These are phyloP conservation scores for Phytophthora multivora DNA, from an alignment of 352 stramenopile species.

Conservation along the genomic window DNA sequence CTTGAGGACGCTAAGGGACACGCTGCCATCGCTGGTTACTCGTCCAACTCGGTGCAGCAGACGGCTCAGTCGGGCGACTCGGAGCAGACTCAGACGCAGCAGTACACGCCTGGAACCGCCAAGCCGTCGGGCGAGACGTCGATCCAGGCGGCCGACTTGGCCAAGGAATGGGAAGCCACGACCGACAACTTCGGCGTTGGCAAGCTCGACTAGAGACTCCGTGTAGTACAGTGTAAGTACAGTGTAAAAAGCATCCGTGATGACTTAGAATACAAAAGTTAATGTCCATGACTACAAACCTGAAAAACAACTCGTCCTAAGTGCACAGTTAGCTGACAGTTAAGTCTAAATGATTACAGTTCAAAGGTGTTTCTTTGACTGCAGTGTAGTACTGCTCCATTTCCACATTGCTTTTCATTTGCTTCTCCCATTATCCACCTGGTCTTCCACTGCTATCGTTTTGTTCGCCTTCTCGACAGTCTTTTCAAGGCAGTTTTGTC, in stretches of 20 bases:
- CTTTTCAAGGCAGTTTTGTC: too few species aligned
- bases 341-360: background rate
- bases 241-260: conserved; percentile 16
- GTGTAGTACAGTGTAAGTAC: conserved; percentile 20
- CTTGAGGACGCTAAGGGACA: conserved; percentile 18
- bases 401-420: background rate
- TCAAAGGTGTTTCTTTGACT: background rate
- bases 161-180: conserved; percentile 18
- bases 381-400: background rate
- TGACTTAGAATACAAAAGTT: conserved; percentile 25
- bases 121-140: conserved; percentile 15
- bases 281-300: conserved; percentile 7
- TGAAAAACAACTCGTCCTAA: too few species aligned
- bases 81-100: conserved; percentile 17
- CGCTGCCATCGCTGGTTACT: conserved; percentile 11
- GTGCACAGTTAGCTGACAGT: too few species aligned
- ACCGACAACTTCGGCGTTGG: conserved; percentile 24
- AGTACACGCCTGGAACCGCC: conserved; percentile 19
- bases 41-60: conserved; percentile 7
- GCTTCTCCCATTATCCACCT: conserved; percentile 1
- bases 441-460: conserved; percentile 4
- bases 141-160: conserved; percentile 15
- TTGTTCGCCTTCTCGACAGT: background rate
- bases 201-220: conserved; percentile 15
- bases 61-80: background rate